Evolutionary conservation across 306 rosid species (phyloP).

Genomic region (Clitoria ternatea): DNA sequence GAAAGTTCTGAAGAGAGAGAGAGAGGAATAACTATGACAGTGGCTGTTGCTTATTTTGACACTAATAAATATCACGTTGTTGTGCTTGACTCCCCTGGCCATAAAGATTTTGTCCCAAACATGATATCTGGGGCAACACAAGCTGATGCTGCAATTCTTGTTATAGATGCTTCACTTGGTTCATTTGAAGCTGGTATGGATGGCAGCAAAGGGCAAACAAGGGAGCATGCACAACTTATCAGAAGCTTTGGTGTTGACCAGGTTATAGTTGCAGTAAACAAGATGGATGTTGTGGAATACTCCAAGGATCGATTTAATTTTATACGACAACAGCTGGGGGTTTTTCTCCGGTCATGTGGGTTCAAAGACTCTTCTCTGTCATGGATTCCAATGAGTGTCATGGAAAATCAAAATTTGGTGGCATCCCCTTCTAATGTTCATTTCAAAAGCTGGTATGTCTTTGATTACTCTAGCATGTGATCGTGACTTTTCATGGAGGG

Average conservation of each 20-base stretch:
- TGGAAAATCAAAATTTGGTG: constrained; percentile 93
- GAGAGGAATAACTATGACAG: constrained; percentile 98
- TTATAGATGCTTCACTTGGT: constrained; percentile 90
- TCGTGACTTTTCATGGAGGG: constrained; percentile 10
- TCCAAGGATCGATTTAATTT: constrained; percentile 85
- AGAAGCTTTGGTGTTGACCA: constrained; percentile 99
- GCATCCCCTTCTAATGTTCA: constrained; percentile 67
- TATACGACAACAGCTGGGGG: constrained; percentile 64
- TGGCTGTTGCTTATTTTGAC: constrained; percentile 97
- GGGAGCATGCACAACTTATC: constrained; percentile 90
- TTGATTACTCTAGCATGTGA: not conserved
- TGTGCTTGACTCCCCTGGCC: constrained; percentile 97
- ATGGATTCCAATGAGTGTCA: constrained; percentile 90
- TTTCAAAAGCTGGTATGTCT: constrained; percentile 69
- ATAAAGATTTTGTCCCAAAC: constrained; percentile 97
- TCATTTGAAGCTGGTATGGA: constrained; percentile 93
- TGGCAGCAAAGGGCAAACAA: constrained; percentile 80
- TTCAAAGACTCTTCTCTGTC: constrained; percentile 68
- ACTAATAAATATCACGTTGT: constrained; percentile 87
- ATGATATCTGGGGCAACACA: constrained; percentile 98
- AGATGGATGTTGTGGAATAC: constrained; percentile 86
- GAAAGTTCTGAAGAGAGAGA: constrained; percentile 98
- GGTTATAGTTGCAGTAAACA: constrained; percentile 81
- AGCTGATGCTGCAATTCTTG: constrained; percentile 95
- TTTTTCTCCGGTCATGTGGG: constrained; percentile 79